phyloP scores from a whole-genome alignment of 164 flowering plant species.

The Tinospora cordifolia region DNA sequence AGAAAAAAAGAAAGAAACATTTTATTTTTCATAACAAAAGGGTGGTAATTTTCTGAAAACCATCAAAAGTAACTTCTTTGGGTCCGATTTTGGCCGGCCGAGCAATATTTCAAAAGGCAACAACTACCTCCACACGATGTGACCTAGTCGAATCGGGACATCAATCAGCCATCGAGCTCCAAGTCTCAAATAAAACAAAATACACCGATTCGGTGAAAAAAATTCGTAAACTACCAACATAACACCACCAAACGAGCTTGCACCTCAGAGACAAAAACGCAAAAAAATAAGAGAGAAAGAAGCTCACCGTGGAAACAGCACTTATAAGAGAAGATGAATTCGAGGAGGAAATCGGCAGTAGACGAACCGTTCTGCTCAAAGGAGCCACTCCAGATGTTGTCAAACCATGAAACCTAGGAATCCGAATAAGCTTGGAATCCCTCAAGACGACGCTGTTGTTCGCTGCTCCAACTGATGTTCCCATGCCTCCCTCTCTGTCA shows the following conservation, averaged over 20 bases:
- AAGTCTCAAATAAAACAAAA: no score
- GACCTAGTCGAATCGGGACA: no score
- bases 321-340: conserved; percentile 32
- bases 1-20: no score
- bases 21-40: no score
- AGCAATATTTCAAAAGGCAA: no score
- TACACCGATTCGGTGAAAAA: no score
- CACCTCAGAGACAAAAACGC: not conserved
- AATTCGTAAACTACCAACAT: no score
- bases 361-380: conserved; percentile 12
- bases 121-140: no score
- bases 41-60: no score
- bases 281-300: not conserved
- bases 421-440: conserved; percentile 37
- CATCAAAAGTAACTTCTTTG: no score
- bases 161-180: no score
- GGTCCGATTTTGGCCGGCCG: no score
- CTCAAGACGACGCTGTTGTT: conserved; percentile 28
- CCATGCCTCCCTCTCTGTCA: conserved; percentile 29
- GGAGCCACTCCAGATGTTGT: conserved; percentile 31
- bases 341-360: conserved; percentile 17
- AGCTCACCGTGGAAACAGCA: conserved; percentile 66
- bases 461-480: conserved; percentile 57
- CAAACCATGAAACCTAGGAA: conserved; percentile 49
- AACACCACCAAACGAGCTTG: not conserved